Base-by-base conservation (phyloP, 495 filamentous ascomycete species). In the Penicillium macrosclerotiorum region DNA sequence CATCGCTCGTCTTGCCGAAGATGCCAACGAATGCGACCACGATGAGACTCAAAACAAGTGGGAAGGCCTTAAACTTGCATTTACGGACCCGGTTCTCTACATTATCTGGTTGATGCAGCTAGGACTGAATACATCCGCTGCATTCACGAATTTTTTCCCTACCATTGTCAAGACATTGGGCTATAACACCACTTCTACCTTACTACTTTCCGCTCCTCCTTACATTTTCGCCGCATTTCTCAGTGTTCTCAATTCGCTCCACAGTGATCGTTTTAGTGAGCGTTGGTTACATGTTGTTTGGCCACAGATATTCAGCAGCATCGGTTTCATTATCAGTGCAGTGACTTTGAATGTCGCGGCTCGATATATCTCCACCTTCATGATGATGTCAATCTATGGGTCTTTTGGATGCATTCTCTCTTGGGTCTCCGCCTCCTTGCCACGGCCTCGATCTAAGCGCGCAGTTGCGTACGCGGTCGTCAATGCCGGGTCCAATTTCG, bases 131-230 rank as follows among this genome's bases (percentile, higher is more conserved):
- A 68, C 60, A 12, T 53, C 68, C 2, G 61, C 64, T 8, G 65
- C 65, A 8, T 70, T 70, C 47, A 65, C 68, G 39, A 71, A 69
- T 52, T 73, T 71, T 52, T 76, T 73, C 59, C 71, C 68, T 1
- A 71, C 68, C 4, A 53, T 75, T 14, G 67, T 68, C 1, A 45
- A 50, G 29, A 71, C 68, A 2, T 55, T 74, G 11, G 68, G 67
- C 22, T 68, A 62, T 41, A 59, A 43, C 42, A 37, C 60, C 2
- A 61, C 56, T 37, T 51, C 65, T 23, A 67, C 65, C 1, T 55
- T 74, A 2, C 49, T 76, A 5, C 62, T 76, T 12, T 67, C 67
- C 8, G 68, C 71, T 1, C 73, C 70, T 4, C 68, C 67, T 5
- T 75, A 72, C 53, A 41, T 75, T 8, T 72, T 75, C 54, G 66